These are phyloP conservation scores for Deuterostichococcus epilithicus DNA, from an alignment of 139 green algal species.

Conservation along the genomic window DNA sequence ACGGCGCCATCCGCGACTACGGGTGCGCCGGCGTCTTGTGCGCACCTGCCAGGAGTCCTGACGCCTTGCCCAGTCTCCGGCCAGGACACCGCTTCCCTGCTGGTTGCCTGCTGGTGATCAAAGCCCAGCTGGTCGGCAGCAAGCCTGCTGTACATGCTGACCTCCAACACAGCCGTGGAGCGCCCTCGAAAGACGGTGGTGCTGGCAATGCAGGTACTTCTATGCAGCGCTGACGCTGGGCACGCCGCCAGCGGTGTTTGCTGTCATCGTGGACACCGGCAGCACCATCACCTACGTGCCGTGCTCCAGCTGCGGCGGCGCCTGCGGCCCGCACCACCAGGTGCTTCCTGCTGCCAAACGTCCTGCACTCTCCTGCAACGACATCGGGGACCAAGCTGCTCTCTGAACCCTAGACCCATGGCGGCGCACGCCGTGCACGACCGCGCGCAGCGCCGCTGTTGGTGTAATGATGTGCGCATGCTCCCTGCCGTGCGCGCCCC, in stretches of 20 bases:
- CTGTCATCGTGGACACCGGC: slow-evolving; percentile 94
- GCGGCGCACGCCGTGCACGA: too few species aligned
- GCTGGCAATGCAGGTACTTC: slow-evolving; percentile 72
- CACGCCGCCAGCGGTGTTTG: slow-evolving; percentile 70
- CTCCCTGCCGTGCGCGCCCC: too few species aligned
- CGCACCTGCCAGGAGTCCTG: not conserved
- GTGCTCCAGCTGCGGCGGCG: slow-evolving; percentile 64
- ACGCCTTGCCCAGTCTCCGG: not conserved
- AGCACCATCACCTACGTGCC: slow-evolving; percentile 93
- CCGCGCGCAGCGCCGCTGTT: too few species aligned
- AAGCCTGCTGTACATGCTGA: not conserved
- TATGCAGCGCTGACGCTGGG: slow-evolving; percentile 78
- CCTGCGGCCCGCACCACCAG: slow-evolving; percentile 56
- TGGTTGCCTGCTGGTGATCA: not conserved
- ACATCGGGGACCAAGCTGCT: too few species aligned
- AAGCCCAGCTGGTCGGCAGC: not conserved
- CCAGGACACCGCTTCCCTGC: not conserved
- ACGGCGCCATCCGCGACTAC: slow-evolving; percentile 65
- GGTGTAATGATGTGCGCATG: too few species aligned
- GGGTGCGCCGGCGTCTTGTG: slow-evolving; percentile 42
- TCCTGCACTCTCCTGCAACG: too few species aligned
- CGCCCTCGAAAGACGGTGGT: not conserved
- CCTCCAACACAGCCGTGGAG: not conserved
- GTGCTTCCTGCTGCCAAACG: not conserved
- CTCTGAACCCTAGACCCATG: too few species aligned